A percentile compares a stretch with the other conserved stretches of the same genome.
Conservation (phyloP, 352 stramenopile species). For the Pythium rhizo-oryzae region DNA sequence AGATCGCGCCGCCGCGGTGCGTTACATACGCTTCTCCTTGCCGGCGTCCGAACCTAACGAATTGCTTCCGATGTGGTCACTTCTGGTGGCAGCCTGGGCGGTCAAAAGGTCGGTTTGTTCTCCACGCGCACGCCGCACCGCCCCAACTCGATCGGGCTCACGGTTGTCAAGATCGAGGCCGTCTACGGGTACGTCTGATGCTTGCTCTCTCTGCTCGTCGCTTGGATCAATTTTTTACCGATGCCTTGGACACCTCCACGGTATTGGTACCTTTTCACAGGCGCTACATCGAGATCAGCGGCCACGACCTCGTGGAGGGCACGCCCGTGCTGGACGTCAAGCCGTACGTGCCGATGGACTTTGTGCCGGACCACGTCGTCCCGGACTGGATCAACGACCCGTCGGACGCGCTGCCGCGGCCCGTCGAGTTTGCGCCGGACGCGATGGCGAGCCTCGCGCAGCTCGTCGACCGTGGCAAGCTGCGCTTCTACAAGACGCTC, state of each 20-base stretch:
- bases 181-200: constrained; percentile 54
- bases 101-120: constrained; percentile 93
- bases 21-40: neutral
- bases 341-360: constrained; percentile 94
- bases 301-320: constrained; percentile 95
- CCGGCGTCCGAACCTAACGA: too few species aligned
- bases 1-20: constrained; percentile 78
- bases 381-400: constrained; percentile 72
- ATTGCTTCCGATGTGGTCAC: too few species aligned
- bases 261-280: constrained; percentile 19
- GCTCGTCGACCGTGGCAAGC: constrained; percentile 46
- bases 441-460: constrained; percentile 42
- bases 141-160: constrained; percentile 94
- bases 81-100: constrained; percentile 42
- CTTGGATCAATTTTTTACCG: neutral
- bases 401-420: constrained; percentile 46
- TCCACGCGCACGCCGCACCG: constrained; percentile 97
- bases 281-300: constrained; percentile 88
- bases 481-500: constrained; percentile 66
- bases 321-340: constrained; percentile 99
- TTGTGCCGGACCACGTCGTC: constrained; percentile 53
- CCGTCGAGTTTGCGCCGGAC: constrained; percentile 56
- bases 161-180: constrained; percentile 89
- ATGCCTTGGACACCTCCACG: too few species aligned
- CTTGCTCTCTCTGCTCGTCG: neutral